Percentiles rank a stretch among this genome's conserved stretches.
These are phyloP conservation scores for Euphorbia celastroides DNA, from an alignment of 441 rosid species.

Conservation along the genomic window DNA sequence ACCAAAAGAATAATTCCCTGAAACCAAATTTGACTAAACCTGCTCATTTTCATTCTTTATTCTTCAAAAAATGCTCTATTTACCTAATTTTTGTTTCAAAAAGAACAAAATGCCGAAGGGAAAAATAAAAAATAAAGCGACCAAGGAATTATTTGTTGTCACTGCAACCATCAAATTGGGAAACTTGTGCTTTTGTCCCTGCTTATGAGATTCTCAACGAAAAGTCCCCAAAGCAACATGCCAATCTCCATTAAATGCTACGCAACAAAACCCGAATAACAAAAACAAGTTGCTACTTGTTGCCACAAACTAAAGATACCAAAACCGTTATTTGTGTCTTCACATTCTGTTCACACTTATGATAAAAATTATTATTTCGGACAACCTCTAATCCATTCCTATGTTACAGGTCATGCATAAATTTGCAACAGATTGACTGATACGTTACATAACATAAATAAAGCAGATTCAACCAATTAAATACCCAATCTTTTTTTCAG, in stretches of 20 bases:
- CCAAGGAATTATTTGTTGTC: background rate
- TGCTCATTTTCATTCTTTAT: too few relatives aligned
- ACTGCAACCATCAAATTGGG: background rate
- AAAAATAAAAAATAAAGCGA: background rate
- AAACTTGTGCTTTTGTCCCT: background rate
- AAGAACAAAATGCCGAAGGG: background rate
- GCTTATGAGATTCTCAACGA: background rate
- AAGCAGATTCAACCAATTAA: slow-evolving; percentile 18
- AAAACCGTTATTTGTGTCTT: background rate
- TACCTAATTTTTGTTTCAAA: too few relatives aligned
- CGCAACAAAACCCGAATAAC: background rate
- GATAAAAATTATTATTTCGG: background rate
- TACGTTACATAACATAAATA: slow-evolving; percentile 7
- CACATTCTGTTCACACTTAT: background rate
- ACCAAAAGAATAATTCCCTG: background rate
- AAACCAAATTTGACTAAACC: background rate
- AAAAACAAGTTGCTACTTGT: background rate
- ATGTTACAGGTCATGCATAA: slow-evolving; percentile 1
- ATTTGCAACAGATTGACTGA: background rate
- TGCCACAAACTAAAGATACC: background rate
- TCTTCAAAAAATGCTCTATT: too few relatives aligned
- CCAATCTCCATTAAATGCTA: background rate
- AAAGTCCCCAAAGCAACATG: background rate
- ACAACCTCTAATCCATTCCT: slow-evolving; percentile 5
- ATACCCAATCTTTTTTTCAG: slow-evolving; percentile 12